A percentile compares a stretch with the other conserved stretches of the same genome.
Evolutionary conservation across 495 filamentous ascomycete species (phyloP).

Genomic region (Xylaria flabelliformis): DNA sequence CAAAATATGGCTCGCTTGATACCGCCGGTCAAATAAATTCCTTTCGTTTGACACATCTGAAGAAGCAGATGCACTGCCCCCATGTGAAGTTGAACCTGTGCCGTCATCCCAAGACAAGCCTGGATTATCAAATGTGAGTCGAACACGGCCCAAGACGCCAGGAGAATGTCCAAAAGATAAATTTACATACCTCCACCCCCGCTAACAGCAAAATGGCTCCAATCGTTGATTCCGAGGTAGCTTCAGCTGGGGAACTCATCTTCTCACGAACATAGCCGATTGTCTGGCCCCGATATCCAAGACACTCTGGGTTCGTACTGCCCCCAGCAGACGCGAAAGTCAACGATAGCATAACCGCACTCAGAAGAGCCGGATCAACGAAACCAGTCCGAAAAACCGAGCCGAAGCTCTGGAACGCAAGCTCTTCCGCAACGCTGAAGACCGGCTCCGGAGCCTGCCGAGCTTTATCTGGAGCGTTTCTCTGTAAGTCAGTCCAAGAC

Average conservation of each 20-base stretch:
- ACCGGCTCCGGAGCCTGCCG: constrained; percentile 40
- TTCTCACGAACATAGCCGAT: constrained; percentile 43
- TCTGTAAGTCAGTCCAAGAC: background rate
- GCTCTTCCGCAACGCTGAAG: constrained; percentile 45
- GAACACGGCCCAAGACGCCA: background rate
- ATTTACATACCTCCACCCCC: constrained; percentile 44
- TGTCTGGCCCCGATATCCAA: constrained; percentile 43
- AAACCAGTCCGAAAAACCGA: constrained; percentile 42
- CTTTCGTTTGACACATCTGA: constrained; percentile 17
- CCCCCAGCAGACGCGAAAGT: constrained; percentile 34
- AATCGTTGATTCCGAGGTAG: constrained; percentile 45
- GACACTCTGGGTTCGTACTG: constrained; percentile 38
- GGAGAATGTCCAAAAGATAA: background rate
- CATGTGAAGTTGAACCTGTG: constrained; percentile 47
- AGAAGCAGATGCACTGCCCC: constrained; percentile 43
- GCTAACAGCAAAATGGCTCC: constrained; percentile 50
- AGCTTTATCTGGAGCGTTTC: constrained; percentile 22
- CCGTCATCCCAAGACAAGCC: constrained; percentile 38
- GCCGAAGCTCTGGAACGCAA: constrained; percentile 45
- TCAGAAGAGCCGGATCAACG: constrained; percentile 46
- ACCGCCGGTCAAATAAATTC: constrained; percentile 41
- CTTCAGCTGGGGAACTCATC: constrained; percentile 35
- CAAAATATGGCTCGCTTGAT: constrained; percentile 53
- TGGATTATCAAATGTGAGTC: background rate
- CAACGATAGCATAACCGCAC: constrained; percentile 47